phyloP scores from a whole-genome alignment of 192 early-diverging fungal species.

The Helicostylum pulchrum region DNA sequence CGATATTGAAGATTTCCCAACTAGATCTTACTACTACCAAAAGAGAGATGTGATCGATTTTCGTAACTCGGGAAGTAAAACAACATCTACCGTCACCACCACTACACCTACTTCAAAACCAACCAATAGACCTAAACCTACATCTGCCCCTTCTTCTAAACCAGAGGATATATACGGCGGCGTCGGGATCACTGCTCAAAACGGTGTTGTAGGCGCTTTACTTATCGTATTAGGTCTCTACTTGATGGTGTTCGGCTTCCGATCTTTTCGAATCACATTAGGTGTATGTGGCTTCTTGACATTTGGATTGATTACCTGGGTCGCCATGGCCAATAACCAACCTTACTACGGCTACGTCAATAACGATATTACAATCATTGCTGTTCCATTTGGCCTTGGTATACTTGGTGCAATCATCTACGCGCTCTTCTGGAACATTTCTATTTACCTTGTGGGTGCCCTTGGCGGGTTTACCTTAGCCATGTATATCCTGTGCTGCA shows the following conservation, averaged over 20 bases:
- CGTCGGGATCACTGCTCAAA: conserved; percentile 33
- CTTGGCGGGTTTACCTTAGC: conserved; percentile 34
- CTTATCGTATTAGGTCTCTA: conserved; percentile 40
- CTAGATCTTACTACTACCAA: neutral
- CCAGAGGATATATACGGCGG: conserved; percentile 20
- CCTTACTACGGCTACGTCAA: conserved; percentile 24
- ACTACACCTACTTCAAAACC: conserved; percentile 4
- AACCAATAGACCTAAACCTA: conserved; percentile 6
- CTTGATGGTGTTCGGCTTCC: conserved; percentile 46
- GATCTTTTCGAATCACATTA: conserved; percentile 47
- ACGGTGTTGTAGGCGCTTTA: conserved; percentile 36
- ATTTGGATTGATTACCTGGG: conserved; percentile 37
- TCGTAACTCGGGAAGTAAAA: conserved; percentile 9
- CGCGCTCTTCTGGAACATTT: conserved; percentile 46
- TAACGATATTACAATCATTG: conserved; percentile 16
- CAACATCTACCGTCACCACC: neutral
- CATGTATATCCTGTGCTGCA: conserved; percentile 26
- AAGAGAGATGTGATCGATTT: conserved; percentile 11
- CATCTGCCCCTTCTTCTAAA: conserved; percentile 5
- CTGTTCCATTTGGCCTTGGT: conserved; percentile 20
- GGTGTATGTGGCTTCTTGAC: conserved; percentile 45
- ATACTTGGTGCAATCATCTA: conserved; percentile 20
- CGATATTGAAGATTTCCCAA: neutral
- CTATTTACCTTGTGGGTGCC: neutral
- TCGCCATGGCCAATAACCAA: conserved; percentile 23